Percentiles rank a stretch among this genome's conserved stretches.
These are phyloP conservation scores for Phialophora tarda DNA, from an alignment of 2,329 filamentous ascomycete species.

Conservation along the genomic window DNA sequence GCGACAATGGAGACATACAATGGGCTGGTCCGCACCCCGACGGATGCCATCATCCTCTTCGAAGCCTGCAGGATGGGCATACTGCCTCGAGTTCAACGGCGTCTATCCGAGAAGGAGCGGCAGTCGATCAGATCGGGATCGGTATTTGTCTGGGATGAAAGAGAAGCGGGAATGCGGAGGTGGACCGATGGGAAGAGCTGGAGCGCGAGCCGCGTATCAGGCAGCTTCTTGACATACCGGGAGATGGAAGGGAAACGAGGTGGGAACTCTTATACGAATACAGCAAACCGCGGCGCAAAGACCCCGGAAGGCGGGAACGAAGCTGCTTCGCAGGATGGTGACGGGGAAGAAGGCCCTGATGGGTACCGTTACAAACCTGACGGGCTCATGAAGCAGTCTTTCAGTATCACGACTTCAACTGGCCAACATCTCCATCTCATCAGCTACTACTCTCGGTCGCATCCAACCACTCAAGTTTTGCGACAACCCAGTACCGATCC, in stretches of 20 bases:
- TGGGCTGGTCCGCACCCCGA: constrained; percentile 92
- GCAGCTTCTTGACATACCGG: constrained; percentile 94
- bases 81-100: constrained; percentile 86
- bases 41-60: constrained; percentile 97
- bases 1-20: constrained; percentile 89
- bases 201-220: constrained; percentile 96
- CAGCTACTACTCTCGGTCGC: constrained; percentile 89
- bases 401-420: constrained; percentile 92
- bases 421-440: constrained; percentile 95
- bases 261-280: constrained; percentile 69
- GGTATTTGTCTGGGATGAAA: constrained; percentile 99
- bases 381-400: constrained; percentile 98
- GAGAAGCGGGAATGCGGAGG: constrained; percentile 95
- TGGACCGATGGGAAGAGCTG: constrained; percentile 99
- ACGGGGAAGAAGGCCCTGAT: constrained; percentile 75
- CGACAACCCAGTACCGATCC: constrained; percentile 83
- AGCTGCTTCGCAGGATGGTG: constrained; percentile 71
- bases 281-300: constrained; percentile 66
- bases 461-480: constrained; percentile 73
- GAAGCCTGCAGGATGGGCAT: constrained; percentile 91
- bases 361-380: constrained; percentile 95
- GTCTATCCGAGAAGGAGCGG: constrained; percentile 94
- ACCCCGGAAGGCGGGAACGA: constrained; percentile 86
- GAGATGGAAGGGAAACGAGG: constrained; percentile 99
- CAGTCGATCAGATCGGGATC: constrained; percentile 96